Percentiles rank a stretch among this genome's conserved stretches.
Conservation (phyloP, 108 stramenopile genomes). For the Hondaea fermentalgiana region DNA sequence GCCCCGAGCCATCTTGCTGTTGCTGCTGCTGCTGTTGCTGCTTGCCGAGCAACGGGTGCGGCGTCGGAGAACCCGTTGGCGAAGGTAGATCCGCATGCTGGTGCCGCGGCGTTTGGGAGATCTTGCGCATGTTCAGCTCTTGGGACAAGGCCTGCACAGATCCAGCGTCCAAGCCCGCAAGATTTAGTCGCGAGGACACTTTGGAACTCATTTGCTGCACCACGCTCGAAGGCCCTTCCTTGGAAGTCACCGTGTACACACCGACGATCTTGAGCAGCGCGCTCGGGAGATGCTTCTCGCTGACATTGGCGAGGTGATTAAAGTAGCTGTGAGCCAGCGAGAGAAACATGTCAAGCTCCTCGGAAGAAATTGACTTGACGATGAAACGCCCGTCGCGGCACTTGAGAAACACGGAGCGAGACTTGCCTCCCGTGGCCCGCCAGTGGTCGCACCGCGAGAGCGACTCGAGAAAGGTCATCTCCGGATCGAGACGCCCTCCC, state of each 20-base stretch:
- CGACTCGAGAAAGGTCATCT: neutral
- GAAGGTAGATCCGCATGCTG: too few species aligned
- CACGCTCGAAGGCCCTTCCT: neutral
- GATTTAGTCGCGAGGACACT: neutral
- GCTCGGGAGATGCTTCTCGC: neutral
- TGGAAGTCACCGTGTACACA: neutral
- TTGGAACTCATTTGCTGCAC: neutral
- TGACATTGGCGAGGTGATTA: neutral
- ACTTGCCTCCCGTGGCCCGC: neutral
- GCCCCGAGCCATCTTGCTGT: neutral
- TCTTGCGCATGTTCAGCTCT: neutral
- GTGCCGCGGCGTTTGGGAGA: neutral
- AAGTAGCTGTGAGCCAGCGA: neutral
- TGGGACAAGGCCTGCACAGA: neutral
- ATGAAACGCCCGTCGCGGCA: neutral
- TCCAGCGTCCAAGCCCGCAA: neutral
- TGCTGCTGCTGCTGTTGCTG: too few species aligned
- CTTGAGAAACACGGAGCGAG: neutral
- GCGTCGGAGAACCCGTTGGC: too few species aligned
- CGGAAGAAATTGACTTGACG: neutral
- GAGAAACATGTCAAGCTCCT: constrained; percentile 16
- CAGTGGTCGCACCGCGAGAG: neutral
- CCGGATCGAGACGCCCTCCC: neutral
- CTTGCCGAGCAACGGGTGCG: too few species aligned
- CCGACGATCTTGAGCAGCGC: neutral